Conservation (phyloP, 352 stramenopile genomes). For the Phytophthora tentaculata region DNA sequence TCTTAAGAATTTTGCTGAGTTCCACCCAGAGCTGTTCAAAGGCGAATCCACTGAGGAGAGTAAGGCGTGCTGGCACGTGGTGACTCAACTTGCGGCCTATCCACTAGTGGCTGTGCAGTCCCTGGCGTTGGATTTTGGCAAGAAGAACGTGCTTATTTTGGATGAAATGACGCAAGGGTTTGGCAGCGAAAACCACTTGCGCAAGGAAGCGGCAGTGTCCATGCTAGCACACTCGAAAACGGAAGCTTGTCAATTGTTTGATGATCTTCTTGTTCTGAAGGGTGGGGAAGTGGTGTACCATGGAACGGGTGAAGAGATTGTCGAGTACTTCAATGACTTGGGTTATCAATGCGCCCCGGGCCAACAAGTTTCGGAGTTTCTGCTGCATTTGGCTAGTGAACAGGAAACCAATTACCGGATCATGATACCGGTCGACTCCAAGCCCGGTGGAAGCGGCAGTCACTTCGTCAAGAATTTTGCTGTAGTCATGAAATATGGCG, state of each 20-base stretch:
- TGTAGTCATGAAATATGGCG: conserved; percentile 22
- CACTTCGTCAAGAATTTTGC: conserved; percentile 17
- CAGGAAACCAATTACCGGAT: conserved; percentile 18
- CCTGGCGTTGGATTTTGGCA: conserved; percentile 22
- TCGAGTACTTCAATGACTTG: conserved; percentile 25
- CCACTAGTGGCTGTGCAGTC: conserved; percentile 26
- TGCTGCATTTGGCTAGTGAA: conserved; percentile 31
- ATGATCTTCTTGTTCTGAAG: conserved; percentile 29
- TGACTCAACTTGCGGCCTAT: conserved; percentile 25
- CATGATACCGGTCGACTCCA: conserved; percentile 8
- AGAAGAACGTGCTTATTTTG: conserved; percentile 33
- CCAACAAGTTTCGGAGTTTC: conserved; percentile 31
- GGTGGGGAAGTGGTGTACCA: conserved; percentile 27
- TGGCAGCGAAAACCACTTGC: conserved; percentile 16
- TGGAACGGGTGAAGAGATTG: conserved; percentile 18
- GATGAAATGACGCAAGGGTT: conserved; percentile 23
- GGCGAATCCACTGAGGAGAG: conserved; percentile 17
- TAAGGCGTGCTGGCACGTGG: conserved; percentile 20
- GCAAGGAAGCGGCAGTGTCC: conserved; percentile 19
- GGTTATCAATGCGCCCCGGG: conserved; percentile 27
- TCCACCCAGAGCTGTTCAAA: conserved; percentile 20
- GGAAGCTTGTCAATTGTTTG: conserved; percentile 25
- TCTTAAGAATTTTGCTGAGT: conserved; percentile 26
- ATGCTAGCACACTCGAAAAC: conserved; percentile 17
- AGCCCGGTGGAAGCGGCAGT: background rate